A percentile compares a stretch with the other conserved stretches of the same genome.
Evolutionary conservation across 805 yeast genomes (phyloP).

Genomic region (Lachancea waltii): DNA sequence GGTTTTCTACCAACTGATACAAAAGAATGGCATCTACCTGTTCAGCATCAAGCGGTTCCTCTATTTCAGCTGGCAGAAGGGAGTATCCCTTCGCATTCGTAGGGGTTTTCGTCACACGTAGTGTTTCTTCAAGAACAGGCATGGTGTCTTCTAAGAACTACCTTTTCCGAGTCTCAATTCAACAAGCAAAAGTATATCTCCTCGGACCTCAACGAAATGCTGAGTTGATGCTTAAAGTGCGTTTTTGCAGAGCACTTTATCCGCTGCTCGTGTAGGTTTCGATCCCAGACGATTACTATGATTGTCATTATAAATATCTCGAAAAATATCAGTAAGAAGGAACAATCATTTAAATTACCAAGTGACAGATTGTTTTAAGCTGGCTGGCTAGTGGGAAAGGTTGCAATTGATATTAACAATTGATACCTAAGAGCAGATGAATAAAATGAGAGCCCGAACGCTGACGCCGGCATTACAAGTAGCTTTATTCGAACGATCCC

Average conservation of each 20-base stretch:
- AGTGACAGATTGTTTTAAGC: too few relatives aligned
- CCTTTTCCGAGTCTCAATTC: too few relatives aligned
- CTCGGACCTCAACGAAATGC: too few relatives aligned
- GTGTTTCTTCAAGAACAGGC: slow-evolving; percentile 24
- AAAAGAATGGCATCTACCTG: slow-evolving; percentile 28
- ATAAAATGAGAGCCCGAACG: slow-evolving; percentile 9
- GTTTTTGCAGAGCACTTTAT: too few relatives aligned
- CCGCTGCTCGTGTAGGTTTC: not conserved
- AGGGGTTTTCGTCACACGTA: slow-evolving; percentile 19
- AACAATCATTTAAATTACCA: too few relatives aligned
- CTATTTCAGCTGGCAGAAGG: slow-evolving; percentile 12
- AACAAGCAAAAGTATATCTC: too few relatives aligned
- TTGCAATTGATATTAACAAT: slow-evolving; percentile 1
- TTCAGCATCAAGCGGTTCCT: slow-evolving; percentile 12
- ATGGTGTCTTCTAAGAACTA: too few relatives aligned
- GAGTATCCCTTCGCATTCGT: slow-evolving; percentile 9
- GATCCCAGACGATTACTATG: too few relatives aligned
- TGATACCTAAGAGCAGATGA: too few relatives aligned
- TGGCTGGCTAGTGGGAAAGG: not conserved
- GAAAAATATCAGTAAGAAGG: too few relatives aligned
- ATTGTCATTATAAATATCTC: not conserved
- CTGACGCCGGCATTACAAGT: slow-evolving; percentile 32
- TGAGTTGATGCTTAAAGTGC: too few relatives aligned
- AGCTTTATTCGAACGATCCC: slow-evolving; percentile 38
- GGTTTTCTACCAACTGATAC: slow-evolving; percentile 31